Conservation (phyloP, 1,284 basidiomycete species). For the Gymnopus androsaceus region DNA sequence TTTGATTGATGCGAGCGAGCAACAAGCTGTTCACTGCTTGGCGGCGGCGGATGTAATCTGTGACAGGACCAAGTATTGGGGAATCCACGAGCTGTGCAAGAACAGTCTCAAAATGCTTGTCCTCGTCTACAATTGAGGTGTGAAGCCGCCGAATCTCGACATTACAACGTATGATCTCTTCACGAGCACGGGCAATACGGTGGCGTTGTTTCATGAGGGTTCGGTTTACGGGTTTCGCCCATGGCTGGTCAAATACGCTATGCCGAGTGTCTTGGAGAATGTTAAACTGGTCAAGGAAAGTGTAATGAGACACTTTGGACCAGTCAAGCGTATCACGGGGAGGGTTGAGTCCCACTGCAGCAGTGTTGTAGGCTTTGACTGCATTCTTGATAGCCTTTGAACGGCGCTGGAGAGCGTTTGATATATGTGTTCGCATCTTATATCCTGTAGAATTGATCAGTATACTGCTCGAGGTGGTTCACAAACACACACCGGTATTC, state of each 20-base stretch:
- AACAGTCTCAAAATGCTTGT: neutral
- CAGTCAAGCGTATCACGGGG: slow-evolving; percentile 29
- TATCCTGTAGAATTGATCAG: slow-evolving; percentile 22
- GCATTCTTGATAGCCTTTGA: slow-evolving; percentile 29
- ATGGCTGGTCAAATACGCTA: slow-evolving; percentile 29
- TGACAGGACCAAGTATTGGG: neutral
- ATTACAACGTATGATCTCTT: slow-evolving; percentile 35
- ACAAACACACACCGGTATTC: neutral
- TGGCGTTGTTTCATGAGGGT: slow-evolving; percentile 26
- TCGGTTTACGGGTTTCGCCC: slow-evolving; percentile 29
- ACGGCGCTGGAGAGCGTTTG: slow-evolving; percentile 24
- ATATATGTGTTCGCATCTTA: slow-evolving; percentile 29
- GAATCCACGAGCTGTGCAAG: neutral
- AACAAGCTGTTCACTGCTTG: neutral
- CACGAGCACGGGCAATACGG: slow-evolving; percentile 30
- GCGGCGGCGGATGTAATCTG: neutral
- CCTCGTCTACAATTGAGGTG: slow-evolving; percentile 33
- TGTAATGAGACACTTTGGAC: slow-evolving; percentile 22
- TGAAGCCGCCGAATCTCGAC: slow-evolving; percentile 33
- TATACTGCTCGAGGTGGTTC: neutral
- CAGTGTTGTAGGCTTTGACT: slow-evolving; percentile 30
- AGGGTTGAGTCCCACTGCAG: slow-evolving; percentile 21
- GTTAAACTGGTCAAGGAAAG: slow-evolving; percentile 25
- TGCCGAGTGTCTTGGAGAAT: slow-evolving; percentile 32
- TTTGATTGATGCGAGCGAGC: neutral